Evolutionary conservation across 176 grass and related monocot genomes (phyloP).

Genomic region (Triticum monococcum): DNA sequence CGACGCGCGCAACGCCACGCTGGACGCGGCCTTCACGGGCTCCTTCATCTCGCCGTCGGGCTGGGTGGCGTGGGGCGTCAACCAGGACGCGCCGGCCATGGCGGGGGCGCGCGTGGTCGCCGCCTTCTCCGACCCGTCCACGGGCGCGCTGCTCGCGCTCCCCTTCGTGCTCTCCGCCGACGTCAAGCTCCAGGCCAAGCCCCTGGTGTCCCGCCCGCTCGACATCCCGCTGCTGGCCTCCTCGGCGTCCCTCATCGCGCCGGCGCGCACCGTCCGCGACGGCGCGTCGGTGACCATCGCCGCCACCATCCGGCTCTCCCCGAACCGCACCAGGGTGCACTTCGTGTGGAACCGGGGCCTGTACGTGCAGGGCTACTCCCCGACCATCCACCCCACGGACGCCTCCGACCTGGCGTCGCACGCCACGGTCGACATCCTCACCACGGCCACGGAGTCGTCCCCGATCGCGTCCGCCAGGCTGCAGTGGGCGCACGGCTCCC

Average conservation of each 20-base stretch:
- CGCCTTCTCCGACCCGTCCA: conserved; percentile 84
- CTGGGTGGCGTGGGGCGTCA: conserved; percentile 91
- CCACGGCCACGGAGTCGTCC: conserved; percentile 65
- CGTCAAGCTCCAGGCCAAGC: conserved; percentile 77
- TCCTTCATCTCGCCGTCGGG: conserved; percentile 94
- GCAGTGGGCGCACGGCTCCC: conserved; percentile 56
- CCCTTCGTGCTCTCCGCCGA: conserved; percentile 76
- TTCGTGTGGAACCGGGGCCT: conserved; percentile 93
- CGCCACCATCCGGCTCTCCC: conserved; percentile 61
- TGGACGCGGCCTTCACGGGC: conserved; percentile 86
- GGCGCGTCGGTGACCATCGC: conserved; percentile 72
- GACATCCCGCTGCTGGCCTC: conserved; percentile 77
- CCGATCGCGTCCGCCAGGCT: conserved; percentile 38
- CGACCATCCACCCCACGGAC: conserved; percentile 79
- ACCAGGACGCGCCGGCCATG: conserved; percentile 77
- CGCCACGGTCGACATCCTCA: conserved; percentile 82
- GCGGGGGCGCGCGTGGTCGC: conserved; percentile 74
- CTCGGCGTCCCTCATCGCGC: conserved; percentile 37
- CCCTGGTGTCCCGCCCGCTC: conserved; percentile 69
- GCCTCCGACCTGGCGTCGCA: conserved; percentile 88
- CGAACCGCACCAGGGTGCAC: conserved; percentile 79
- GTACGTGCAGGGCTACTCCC: conserved; percentile 98
- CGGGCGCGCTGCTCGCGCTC: conserved; percentile 74
- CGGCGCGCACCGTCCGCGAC: conserved; percentile 47
- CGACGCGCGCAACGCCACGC: conserved; percentile 81